Conservation (phyloP, 306 rosid genomes). For the Rosa lucieae region DNA sequence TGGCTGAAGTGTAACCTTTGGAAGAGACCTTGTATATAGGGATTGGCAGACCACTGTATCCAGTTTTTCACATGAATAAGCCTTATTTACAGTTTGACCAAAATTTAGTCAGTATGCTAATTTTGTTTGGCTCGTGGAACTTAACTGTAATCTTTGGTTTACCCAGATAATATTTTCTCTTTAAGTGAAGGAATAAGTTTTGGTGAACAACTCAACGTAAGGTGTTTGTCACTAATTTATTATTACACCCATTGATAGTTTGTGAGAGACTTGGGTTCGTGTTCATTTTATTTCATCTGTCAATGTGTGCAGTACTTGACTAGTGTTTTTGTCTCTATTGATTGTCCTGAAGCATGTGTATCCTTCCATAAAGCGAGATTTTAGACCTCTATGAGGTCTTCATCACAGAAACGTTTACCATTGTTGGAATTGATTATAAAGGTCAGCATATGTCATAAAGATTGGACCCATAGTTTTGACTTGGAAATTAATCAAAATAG, state of each 20-base stretch:
- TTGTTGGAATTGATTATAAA: constrained; percentile 62
- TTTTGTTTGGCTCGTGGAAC: not conserved
- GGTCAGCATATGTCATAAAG: constrained; percentile 58
- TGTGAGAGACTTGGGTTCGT: constrained; percentile 1
- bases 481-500: constrained; percentile 42
- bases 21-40: not conserved
- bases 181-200: not conserved
- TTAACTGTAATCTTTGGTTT: not conserved
- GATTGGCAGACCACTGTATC: not conserved
- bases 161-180: constrained; percentile 3
- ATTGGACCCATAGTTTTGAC: constrained; percentile 57
- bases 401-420: constrained; percentile 57
- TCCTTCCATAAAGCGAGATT: constrained; percentile 45
- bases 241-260: not conserved
- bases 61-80: not conserved
- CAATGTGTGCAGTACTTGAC: constrained; percentile 45
- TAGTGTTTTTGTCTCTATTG: constrained; percentile 42
- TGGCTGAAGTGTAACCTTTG: not conserved
- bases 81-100: not conserved
- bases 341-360: constrained; percentile 55
- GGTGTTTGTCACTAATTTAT: constrained; percentile 1
- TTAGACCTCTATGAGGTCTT: constrained; percentile 70
- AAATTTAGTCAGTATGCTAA: not conserved
- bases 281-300: constrained; percentile 24
- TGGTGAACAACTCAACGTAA: not conserved